Percentiles rank a stretch among this genome's conserved stretches.
These are phyloP conservation scores for Boletus edulis DNA, from an alignment of 768 basidiomycete genomes.

Conservation along the genomic window DNA sequence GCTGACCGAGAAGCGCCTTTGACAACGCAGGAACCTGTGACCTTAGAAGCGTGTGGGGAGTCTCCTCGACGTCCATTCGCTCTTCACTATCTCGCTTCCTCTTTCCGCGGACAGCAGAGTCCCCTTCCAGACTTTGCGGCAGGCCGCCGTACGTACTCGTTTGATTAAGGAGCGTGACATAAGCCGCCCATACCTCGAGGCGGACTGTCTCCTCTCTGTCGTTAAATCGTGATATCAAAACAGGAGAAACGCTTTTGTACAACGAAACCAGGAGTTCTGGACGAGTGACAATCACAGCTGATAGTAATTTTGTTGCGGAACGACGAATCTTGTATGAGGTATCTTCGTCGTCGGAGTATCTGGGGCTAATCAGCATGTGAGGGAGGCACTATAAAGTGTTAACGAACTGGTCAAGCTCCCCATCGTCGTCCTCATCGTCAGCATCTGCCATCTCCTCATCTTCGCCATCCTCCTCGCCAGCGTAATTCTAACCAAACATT, in stretches of 20 bases:
- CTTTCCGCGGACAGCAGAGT: slow-evolving; percentile 54
- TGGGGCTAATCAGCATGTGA: slow-evolving; percentile 28
- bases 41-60: slow-evolving; percentile 68
- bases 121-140: slow-evolving; percentile 49
- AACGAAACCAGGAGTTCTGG: slow-evolving; percentile 80
- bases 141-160: slow-evolving; percentile 76
- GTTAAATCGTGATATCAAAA: slow-evolving; percentile 86
- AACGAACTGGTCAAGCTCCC: slow-evolving; percentile 73
- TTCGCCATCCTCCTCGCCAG: slow-evolving; percentile 65
- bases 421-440: slow-evolving; percentile 80
- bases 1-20: slow-evolving; percentile 81
- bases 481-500: slow-evolving; percentile 64
- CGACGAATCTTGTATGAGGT: slow-evolving; percentile 97
- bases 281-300: slow-evolving; percentile 83
- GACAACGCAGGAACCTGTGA: slow-evolving; percentile 75
- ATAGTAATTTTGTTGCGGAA: slow-evolving; percentile 85
- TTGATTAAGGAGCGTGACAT: slow-evolving; percentile 77
- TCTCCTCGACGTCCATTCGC: slow-evolving; percentile 72
- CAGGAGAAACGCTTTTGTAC: slow-evolving; percentile 83
- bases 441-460: slow-evolving; percentile 59
- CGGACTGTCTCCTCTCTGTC: slow-evolving; percentile 96
- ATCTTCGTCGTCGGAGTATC: slow-evolving; percentile 97
- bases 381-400: neutral
- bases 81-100: slow-evolving; percentile 76
- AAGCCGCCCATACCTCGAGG: slow-evolving; percentile 89